These are phyloP conservation scores for Neurospora terricola DNA, from an alignment of 495 filamentous ascomycete genomes.

Conservation along the genomic window DNA sequence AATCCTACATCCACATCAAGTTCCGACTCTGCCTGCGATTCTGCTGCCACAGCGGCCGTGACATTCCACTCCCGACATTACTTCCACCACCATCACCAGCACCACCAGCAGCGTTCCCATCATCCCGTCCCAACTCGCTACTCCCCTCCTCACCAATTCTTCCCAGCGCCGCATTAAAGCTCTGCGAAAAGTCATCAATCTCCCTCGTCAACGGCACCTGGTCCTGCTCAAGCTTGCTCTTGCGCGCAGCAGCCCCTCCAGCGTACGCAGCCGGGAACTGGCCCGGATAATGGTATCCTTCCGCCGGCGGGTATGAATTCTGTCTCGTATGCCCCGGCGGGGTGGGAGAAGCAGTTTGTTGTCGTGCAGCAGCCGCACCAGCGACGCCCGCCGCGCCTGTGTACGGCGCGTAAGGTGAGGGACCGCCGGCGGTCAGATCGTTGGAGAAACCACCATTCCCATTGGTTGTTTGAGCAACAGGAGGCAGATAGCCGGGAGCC, in stretches of 20 bases:
- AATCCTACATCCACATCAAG: conserved; percentile 35
- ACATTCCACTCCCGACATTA: background rate
- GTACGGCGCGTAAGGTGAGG: conserved; percentile 12
- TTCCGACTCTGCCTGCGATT: conserved; percentile 36
- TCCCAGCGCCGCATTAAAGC: conserved; percentile 24
- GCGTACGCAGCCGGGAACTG: conserved; percentile 15
- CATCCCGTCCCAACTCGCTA: background rate
- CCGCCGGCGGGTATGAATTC: conserved; percentile 14
- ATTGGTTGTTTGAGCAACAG: background rate
- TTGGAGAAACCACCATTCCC: conserved; percentile 4
- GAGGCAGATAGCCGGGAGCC: conserved; percentile 6
- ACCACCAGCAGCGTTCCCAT: background rate
- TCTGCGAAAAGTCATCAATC: conserved; percentile 33
- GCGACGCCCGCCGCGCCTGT: conserved; percentile 5
- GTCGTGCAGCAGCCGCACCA: background rate
- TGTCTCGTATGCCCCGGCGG: background rate
- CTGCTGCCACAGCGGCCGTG: conserved; percentile 37
- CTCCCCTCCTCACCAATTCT: conserved; percentile 30
- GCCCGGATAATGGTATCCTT: conserved; percentile 10
- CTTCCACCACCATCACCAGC: conserved; percentile 3
- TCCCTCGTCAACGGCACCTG: conserved; percentile 27
- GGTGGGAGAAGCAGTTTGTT: background rate
- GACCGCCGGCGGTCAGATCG: conserved; percentile 12
- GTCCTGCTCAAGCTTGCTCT: conserved; percentile 12
- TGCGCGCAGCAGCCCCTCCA: conserved; percentile 4